These are phyloP conservation scores for Pseudogymnoascus sp. DNA, from an alignment of 2,329 filamentous ascomycete species.

Conservation along the genomic window DNA sequence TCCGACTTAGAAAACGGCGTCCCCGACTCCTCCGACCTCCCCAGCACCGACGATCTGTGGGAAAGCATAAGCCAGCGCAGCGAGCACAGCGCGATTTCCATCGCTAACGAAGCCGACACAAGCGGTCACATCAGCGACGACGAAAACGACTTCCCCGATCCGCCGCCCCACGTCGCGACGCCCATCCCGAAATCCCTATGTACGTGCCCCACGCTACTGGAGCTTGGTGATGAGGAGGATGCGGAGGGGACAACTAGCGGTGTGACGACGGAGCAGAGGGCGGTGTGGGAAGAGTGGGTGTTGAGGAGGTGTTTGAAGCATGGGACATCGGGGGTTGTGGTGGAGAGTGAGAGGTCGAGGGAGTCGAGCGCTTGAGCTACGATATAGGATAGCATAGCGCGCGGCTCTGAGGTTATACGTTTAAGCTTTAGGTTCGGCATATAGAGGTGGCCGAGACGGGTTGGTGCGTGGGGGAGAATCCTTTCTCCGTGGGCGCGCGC, in stretches of 20 bases:
- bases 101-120: slow-evolving; percentile 19
- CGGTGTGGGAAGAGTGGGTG: slow-evolving; percentile 48
- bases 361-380: background rate
- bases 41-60: background rate
- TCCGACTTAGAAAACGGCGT: background rate
- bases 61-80: background rate
- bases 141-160: slow-evolving; percentile 9
- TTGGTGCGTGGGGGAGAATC: background rate
- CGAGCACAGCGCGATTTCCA: slow-evolving; percentile 35
- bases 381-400: background rate
- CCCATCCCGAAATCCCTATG: slow-evolving; percentile 20
- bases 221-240: slow-evolving; percentile 23
- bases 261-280: slow-evolving; percentile 41
- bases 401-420: background rate
- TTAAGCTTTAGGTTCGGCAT: background rate
- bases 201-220: slow-evolving; percentile 27
- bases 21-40: background rate
- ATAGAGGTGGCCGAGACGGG: background rate
- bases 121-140: slow-evolving; percentile 14
- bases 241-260: slow-evolving; percentile 39
- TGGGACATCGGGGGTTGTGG: slow-evolving; percentile 10
- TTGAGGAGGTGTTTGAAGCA: slow-evolving; percentile 34
- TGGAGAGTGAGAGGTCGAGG: background rate
- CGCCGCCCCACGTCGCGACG: slow-evolving; percentile 8
- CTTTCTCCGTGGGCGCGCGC: background rate